Base-by-base conservation (phyloP, 306 rosid genomes). In the Neltuma alba region DNA sequence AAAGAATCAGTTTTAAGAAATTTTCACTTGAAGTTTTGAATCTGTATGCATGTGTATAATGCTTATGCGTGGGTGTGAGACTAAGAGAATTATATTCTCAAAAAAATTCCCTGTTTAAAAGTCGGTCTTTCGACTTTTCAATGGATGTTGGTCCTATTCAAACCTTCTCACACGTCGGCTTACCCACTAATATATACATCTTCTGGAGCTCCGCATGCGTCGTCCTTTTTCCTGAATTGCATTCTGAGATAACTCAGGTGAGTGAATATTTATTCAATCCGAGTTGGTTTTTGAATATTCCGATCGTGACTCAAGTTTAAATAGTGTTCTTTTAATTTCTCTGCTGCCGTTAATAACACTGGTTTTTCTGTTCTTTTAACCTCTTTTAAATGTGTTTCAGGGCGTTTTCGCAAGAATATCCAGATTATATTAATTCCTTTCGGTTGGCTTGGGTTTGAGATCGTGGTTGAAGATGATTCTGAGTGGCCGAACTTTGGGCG, bases 381-480 rank as follows among this genome's bases (percentile, higher is more conserved):
- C 36, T 80, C 38, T 36, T 44, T 25, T 64, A 45, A 14, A 27
- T 81, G 37, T 68, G 65, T 75, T 61, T 74, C 82, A 85, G 81
- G 81, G 16, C 72, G 28, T 64, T 77, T 9, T 72, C 62, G 62
- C 75, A 13, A 71, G 20, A 13, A 78, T 58, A n/a, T 73, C 23
- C 45, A 30, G 45, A 25, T n/a, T n/a, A n/a, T n/a, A n/a, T n/a
- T n/a, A n/a, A n/a, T n/a, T n/a, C n/a, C n/a, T n/a, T n/a, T n/a
- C n/a, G n/a, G n/a, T n/a, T n/a, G n/a, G n/a, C n/a, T n/a, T n/a
- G n/a, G n/a, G n/a, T n/a, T n/a, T n/a, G n/a, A n/a, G n/a, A n/a
- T n/a, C n/a, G n/a, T n/a, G 48, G 50, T 42, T 76, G 89, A 45
- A 83, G 82, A 87, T 84, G 86, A 33, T 80, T 82, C 72, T 57